Evolutionary conservation across 208 protist species (phyloP).

Genomic region (Angomonas ambiguus): DNA sequence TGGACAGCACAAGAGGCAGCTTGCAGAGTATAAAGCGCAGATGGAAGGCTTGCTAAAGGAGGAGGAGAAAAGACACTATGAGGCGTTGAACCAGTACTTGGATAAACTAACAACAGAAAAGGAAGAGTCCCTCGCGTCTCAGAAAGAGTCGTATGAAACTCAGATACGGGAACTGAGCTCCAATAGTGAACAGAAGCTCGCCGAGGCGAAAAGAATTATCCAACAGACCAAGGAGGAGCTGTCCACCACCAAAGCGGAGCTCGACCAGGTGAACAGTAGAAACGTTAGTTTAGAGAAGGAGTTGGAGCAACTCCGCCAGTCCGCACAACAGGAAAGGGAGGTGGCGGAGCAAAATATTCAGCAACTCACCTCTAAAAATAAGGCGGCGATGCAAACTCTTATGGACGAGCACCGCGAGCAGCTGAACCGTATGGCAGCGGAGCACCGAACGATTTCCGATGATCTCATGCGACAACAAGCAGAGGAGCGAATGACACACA

Average conservation of each 20-base stretch:
- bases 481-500: conserved; percentile 31
- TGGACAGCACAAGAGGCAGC: conserved; percentile 15
- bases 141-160: conserved; percentile 3
- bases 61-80: conserved; percentile 14
- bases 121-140: conserved; percentile 8
- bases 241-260: conserved; percentile 12
- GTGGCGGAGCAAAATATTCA: conserved; percentile 15
- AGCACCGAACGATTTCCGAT: conserved; percentile 50
- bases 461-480: conserved; percentile 38
- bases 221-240: conserved; percentile 11
- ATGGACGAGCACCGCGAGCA: conserved; percentile 23
- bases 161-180: conserved; percentile 4
- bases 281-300: conserved; percentile 19
- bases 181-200: conserved; percentile 11
- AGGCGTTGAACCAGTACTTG: conserved; percentile 12
- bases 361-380: conserved; percentile 19
- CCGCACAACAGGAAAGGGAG: conserved; percentile 25
- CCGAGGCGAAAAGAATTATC: conserved; percentile 9
- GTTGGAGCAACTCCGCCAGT: conserved; percentile 16
- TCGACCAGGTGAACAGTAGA: conserved; percentile 7
- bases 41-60: conserved; percentile 11
- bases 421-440: conserved; percentile 22
- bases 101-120: conserved; percentile 15
- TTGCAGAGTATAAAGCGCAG: conserved; percentile 8
- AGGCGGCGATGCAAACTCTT: conserved; percentile 23